phyloP scores from a whole-genome alignment of 305 asterid genomes.

The Galium porrigens region DNA sequence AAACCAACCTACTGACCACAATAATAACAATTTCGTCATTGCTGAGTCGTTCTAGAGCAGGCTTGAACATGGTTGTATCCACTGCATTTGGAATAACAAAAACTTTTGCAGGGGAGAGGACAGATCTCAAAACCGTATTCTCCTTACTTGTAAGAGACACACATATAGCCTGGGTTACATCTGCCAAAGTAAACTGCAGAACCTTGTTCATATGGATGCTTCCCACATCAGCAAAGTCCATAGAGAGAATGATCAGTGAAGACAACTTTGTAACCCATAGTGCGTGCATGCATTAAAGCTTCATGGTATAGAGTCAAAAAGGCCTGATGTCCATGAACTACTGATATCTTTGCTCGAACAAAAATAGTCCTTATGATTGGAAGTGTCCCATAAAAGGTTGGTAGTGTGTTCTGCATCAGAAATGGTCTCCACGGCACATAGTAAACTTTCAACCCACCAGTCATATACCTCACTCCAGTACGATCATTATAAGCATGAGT shows the following conservation, averaged over 20 bases:
- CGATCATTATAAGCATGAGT: constrained; percentile 85
- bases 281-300: constrained; percentile 89
- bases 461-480: constrained; percentile 91
- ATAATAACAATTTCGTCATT: constrained; percentile 56
- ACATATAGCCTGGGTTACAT: constrained; percentile 87
- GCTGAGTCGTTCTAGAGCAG: constrained; percentile 58
- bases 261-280: constrained; percentile 90
- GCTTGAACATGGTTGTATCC: constrained; percentile 88
- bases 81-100: constrained; percentile 94
- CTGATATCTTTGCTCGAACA: constrained; percentile 66
- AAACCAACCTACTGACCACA: constrained; percentile 88
- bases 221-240: constrained; percentile 91
- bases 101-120: constrained; percentile 88
- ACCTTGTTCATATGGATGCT: constrained; percentile 99
- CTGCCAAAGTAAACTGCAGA: constrained; percentile 82
- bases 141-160: constrained; percentile 96
- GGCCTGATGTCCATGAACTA: constrained; percentile 95
- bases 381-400: constrained; percentile 80
- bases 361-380: constrained; percentile 79
- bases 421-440: constrained; percentile 86
- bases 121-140: constrained; percentile 82
- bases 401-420: constrained; percentile 81
- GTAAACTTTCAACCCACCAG: constrained; percentile 78
- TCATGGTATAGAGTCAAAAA: constrained; percentile 93
- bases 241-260: constrained; percentile 97